Percentiles rank a stretch among this genome's conserved stretches.
Conservation (phyloP, 331 rosid species). For the Pyracantha coccinea region DNA sequence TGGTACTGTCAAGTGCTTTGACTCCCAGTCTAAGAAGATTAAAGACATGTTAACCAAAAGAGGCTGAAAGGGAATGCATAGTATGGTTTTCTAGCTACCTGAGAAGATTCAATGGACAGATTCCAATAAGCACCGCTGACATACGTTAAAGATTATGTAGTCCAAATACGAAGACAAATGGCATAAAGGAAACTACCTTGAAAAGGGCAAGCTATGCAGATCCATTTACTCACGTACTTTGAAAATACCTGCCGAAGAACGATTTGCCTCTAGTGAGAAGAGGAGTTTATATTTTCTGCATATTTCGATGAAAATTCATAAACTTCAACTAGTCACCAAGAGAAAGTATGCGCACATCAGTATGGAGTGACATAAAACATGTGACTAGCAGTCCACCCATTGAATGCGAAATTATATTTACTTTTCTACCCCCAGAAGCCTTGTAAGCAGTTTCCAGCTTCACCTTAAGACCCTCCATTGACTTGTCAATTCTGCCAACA, state of each 20-base stretch:
- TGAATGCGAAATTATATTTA: constrained; percentile 78
- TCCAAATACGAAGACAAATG: neutral
- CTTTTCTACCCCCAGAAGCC: constrained; percentile 91
- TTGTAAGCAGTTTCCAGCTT: constrained; percentile 78
- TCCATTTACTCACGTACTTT: constrained; percentile 87
- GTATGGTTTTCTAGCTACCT: neutral
- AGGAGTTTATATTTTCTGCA: neutral
- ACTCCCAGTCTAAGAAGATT: neutral
- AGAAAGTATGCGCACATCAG: constrained; percentile 48
- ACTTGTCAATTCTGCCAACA: constrained; percentile 55
- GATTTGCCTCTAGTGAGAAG: neutral
- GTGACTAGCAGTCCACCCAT: constrained; percentile 81
- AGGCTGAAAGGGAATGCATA: neutral
- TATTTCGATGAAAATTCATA: constrained; percentile 13
- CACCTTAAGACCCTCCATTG: constrained; percentile 62
- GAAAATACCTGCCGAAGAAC: constrained; percentile 56
- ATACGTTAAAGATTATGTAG: neutral
- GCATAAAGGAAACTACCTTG: constrained; percentile 46
- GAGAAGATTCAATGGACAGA: neutral
- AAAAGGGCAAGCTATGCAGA: constrained; percentile 78
- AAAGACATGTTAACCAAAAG: neutral
- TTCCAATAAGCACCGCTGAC: neutral
- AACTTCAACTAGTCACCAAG: constrained; percentile 18
- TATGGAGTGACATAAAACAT: constrained; percentile 73
- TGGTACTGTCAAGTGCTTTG: neutral